Percentiles rank a stretch among this genome's conserved stretches.
phyloP scores from a whole-genome alignment of 2,329 filamentous ascomycete species.

The Fusarium dimerum region DNA sequence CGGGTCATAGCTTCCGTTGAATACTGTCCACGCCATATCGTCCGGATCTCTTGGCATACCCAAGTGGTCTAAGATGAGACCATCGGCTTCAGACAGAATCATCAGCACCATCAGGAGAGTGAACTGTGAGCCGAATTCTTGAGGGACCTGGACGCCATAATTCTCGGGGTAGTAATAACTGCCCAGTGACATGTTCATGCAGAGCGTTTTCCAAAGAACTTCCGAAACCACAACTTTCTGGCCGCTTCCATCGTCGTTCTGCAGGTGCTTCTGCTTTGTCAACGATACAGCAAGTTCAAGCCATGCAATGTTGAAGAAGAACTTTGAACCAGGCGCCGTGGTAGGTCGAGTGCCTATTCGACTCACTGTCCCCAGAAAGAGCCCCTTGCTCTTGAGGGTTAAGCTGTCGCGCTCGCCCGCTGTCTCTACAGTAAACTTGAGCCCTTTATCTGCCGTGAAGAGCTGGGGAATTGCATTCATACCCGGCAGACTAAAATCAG shows the following conservation, averaged over 20 bases:
- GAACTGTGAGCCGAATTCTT: slow-evolving; percentile 22
- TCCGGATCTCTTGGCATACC: slow-evolving; percentile 19
- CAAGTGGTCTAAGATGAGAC: slow-evolving; percentile 33
- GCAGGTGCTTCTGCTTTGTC: neutral
- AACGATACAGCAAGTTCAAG: slow-evolving; percentile 21
- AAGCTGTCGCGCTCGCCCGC: neutral
- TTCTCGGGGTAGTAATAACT: slow-evolving; percentile 18
- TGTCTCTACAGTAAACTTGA: slow-evolving; percentile 9
- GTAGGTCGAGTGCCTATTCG: slow-evolving; percentile 12
- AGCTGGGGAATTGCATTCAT: slow-evolving; percentile 19
- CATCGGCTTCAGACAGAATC: slow-evolving; percentile 36
- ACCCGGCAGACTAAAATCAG: slow-evolving; percentile 23
- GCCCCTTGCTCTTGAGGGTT: slow-evolving; percentile 10
- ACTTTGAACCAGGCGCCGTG: slow-evolving; percentile 14
- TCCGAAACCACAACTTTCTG: slow-evolving; percentile 12
- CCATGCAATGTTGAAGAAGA: slow-evolving; percentile 25
- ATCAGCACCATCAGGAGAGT: slow-evolving; percentile 22
- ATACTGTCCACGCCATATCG: neutral
- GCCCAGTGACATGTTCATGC: slow-evolving; percentile 27
- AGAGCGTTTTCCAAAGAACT: slow-evolving; percentile 27
- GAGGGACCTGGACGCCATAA: slow-evolving; percentile 15
- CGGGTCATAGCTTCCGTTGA: slow-evolving; percentile 16
- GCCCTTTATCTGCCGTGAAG: slow-evolving; percentile 22
- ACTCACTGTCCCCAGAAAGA: slow-evolving; percentile 15
- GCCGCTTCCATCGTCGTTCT: neutral